Percentiles rank a stretch among this genome's conserved stretches.
Conservation (phyloP, 2,329 filamentous ascomycete genomes). For the Calonectria naviculata region DNA sequence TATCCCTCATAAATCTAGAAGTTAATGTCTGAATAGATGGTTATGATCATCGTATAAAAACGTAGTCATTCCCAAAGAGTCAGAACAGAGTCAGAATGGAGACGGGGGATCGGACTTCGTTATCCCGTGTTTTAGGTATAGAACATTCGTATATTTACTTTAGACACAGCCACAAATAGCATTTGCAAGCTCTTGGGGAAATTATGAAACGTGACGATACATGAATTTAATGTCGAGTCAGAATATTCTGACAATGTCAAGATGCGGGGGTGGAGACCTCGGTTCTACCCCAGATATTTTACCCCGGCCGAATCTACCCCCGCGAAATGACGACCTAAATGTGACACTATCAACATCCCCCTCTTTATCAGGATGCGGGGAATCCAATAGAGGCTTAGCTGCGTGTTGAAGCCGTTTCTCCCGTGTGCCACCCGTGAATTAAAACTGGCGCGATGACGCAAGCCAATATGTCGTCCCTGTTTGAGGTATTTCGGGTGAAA, state of each 20-base stretch:
- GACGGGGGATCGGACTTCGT: neutral
- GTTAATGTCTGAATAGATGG: neutral
- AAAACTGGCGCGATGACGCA: neutral
- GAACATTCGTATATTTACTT: neutral
- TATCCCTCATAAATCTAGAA: no score
- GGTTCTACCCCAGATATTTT: neutral
- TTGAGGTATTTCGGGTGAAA: neutral
- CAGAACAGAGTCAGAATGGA: neutral
- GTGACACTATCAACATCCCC: neutral
- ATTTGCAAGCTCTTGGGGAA: neutral
- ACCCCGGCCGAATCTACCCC: neutral
- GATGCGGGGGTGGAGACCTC: neutral
- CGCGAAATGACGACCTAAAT: neutral
- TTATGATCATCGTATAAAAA: neutral
- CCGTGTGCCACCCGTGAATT: neutral
- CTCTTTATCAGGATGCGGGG: neutral
- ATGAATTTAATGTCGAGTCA: constrained; percentile 4
- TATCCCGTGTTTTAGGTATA: neutral
- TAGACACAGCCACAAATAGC: neutral
- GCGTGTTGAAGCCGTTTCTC: neutral
- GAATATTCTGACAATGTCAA: neutral
- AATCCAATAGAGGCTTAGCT: neutral
- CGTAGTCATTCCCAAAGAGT: neutral
- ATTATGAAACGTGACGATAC: neutral
- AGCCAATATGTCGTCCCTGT: neutral